Base-by-base conservation (phyloP, 2,329 filamentous ascomycete species). In the Xylariaceae sp. region DNA sequence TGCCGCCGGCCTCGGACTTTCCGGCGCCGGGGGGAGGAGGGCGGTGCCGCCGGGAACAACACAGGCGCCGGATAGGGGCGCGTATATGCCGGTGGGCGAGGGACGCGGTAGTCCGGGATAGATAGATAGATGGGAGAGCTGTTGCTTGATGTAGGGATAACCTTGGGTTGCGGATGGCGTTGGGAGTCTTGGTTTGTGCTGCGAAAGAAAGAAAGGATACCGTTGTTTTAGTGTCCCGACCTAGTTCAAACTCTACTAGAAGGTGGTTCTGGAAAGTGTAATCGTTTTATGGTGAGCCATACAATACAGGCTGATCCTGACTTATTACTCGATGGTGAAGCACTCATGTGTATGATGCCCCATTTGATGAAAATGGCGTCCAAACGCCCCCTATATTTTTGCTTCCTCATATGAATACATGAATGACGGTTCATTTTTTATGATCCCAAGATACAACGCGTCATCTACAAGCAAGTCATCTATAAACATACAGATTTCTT, bases 71-170 rank as follows among this genome's bases (percentile, higher is more conserved):
- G 59, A 65, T 49, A 58, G 70, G 63, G 61, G 67, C 53, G 49
- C 50, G 3, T 69, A 70, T 73, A 50, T 67, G 16, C 66, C 66
- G 5, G 56, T 71, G 20, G 53, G 55, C 6, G 54, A 50, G 44
- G 32, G 46, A 49, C 19, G 45, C 45, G 7, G 41, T 50, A 32
- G 42, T 20, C 2, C 20, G n/a, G n/a, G n/a, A n/a, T n/a, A n/a
- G n/a, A n/a, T n/a, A n/a, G n/a, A n/a, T n/a, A n/a, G n/a, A n/a
- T n/a, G n/a, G n/a, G n/a, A n/a, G n/a, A n/a, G n/a, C n/a, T n/a
- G n/a, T n/a, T n/a, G n/a, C n/a, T n/a, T 26, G 23, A 4, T 26
- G 23, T 9, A 9, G 23, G 23, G 4, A 26, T 26, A 26, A 4
- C 9, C 23, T 26, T 26, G 23, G 23, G 23, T 26, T 26, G 23